Conservation (phyloP, 75 land plant genomes). For the Pinus tabuliformis region DNA sequence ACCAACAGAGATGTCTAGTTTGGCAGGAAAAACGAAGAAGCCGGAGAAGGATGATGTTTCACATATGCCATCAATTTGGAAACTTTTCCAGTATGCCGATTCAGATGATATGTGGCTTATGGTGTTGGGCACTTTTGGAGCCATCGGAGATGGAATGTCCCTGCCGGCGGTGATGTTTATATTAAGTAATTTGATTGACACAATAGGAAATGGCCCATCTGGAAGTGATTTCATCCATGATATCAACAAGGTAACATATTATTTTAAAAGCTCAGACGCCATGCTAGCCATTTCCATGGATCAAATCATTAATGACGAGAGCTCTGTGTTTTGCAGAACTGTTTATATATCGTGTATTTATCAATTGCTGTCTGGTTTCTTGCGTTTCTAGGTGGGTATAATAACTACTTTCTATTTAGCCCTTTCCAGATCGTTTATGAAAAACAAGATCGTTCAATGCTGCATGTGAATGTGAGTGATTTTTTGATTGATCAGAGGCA, state of each 20-base stretch:
- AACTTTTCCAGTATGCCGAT: slow-evolving; percentile 62
- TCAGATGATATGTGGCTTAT: slow-evolving; percentile 40
- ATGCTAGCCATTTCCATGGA: no score
- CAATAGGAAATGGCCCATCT: slow-evolving; percentile 24
- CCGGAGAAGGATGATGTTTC: background rate
- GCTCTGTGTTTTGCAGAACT: slow-evolving; percentile 17
- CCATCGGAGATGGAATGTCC: slow-evolving; percentile 59
- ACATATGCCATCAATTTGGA: background rate
- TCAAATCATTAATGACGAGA: background rate
- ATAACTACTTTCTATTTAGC: background rate
- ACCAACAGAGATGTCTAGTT: no score
- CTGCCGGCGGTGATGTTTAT: slow-evolving; percentile 31
- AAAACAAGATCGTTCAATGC: background rate
- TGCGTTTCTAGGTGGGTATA: slow-evolving; percentile 42
- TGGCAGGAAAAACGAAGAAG: no score
- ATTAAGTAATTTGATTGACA: slow-evolving; percentile 31
- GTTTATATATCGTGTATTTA: slow-evolving; percentile 26
- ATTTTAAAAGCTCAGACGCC: background rate
- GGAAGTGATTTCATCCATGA: slow-evolving; percentile 5
- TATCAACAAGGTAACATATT: slow-evolving; percentile 21
- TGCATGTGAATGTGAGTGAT: background rate
- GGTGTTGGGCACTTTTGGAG: slow-evolving; percentile 58
- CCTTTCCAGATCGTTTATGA: background rate
- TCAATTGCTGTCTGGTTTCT: slow-evolving; percentile 27
- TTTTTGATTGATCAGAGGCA: slow-evolving; percentile 36